Base-by-base conservation (phyloP, 805 yeast genomes). In the Candida sanyiensis region DNA sequence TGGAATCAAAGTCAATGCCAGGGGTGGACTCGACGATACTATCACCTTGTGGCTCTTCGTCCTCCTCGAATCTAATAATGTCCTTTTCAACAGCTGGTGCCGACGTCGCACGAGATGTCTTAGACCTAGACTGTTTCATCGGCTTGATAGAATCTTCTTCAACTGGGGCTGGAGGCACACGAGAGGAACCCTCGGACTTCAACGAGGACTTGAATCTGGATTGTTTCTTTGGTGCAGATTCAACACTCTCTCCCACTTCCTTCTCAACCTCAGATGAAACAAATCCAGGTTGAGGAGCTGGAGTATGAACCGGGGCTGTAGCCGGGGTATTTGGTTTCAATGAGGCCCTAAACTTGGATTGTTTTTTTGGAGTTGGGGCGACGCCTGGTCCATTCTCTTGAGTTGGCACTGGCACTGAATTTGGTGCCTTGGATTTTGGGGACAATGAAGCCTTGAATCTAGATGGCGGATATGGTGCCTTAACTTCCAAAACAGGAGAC, bases 201-300 rank as follows among this genome's bases (percentile, higher is more conserved):
- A 39, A n/a, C 28, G 43, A 41, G 12, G 51, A 49, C 37, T 49
- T 62, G 47, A 64, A 64, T 13, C 54, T 50, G 1, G 41, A 33
- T 15, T 24, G 36, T 21, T 33, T 33, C 23, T 17, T 33, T 8
- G 41, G 28, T 20, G 21, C 17, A 3, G 4, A 16, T 13, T 19
- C 6, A 13, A 21, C 33, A n/a, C n/a, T n/a, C n/a, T n/a, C n/a
- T n/a, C n/a, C n/a, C 18, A 27, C 29, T 27, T 13, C 10, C 3
- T 26, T n/a, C n/a, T n/a, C n/a, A n/a, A n/a, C n/a, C n/a, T n/a
- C n/a, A n/a, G n/a, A n/a, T n/a, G n/a, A n/a, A n/a, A n/a, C n/a
- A n/a, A n/a, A n/a, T n/a, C n/a, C 28, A n/a, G 28, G 16, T 13
- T 13, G 6, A 4, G 28, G 15, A 7, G 28, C 6, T 25, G 28